Percentiles rank a stretch among this genome's conserved stretches.
Conservation (phyloP, 2,329 filamentous ascomycete genomes). For the Neophaeococcomyces aloes region DNA sequence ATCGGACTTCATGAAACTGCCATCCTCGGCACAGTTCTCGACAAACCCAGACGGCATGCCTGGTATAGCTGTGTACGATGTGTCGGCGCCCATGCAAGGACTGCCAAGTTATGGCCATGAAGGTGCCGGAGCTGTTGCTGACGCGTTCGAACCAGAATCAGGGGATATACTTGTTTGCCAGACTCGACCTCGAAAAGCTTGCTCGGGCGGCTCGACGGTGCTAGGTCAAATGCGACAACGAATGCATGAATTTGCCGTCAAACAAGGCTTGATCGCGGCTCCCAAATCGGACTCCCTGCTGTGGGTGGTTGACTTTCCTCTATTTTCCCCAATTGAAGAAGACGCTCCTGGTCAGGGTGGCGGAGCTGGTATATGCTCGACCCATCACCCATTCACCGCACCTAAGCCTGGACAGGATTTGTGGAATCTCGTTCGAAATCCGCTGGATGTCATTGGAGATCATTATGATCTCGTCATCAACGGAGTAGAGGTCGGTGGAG, state of each 20-base stretch:
- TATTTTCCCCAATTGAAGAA: constrained; percentile 66
- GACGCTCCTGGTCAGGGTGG: constrained; percentile 72
- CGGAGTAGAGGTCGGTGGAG: constrained; percentile 85
- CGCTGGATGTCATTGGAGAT: constrained; percentile 63
- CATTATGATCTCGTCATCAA: constrained; percentile 97
- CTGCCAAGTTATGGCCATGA: constrained; percentile 69
- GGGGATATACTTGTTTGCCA: constrained; percentile 77
- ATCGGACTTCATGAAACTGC: constrained; percentile 57
- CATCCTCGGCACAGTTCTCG: constrained; percentile 48
- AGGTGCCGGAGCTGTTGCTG: constrained; percentile 49
- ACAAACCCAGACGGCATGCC: constrained; percentile 68
- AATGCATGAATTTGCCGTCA: constrained; percentile 58
- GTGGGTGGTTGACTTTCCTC: constrained; percentile 85
- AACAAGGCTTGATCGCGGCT: constrained; percentile 45
- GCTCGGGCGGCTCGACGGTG: constrained; percentile 56
- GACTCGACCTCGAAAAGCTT: constrained; percentile 55
- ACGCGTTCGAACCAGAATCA: constrained; percentile 45
- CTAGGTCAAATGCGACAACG: constrained; percentile 63
- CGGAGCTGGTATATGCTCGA: constrained; percentile 66
- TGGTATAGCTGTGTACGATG: constrained; percentile 66
- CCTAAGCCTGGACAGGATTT: constrained; percentile 64
- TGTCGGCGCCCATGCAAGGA: constrained; percentile 61
- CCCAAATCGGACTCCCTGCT: constrained; percentile 54
- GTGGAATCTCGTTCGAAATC: constrained; percentile 60
- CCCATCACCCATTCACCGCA: constrained; percentile 93